These are phyloP conservation scores for Rhamnella rubrinervis DNA, from an alignment of 331 rosid species.

Conservation along the genomic window DNA sequence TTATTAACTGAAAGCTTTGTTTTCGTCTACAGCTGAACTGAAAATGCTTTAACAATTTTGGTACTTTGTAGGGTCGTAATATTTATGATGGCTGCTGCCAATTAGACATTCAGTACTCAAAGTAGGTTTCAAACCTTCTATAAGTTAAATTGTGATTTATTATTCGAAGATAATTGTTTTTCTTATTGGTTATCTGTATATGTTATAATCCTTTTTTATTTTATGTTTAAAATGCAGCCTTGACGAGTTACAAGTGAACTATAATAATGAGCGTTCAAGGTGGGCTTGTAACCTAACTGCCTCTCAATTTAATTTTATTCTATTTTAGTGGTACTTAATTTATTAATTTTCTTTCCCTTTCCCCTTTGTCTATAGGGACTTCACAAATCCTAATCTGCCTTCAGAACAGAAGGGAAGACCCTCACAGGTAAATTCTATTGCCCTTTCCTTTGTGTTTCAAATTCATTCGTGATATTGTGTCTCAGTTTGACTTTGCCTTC, in stretches of 20 bases:
- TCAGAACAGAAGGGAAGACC: constrained; percentile 90
- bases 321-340: constrained; percentile 18
- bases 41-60: constrained; percentile 23
- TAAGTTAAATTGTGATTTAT: constrained; percentile 8
- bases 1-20: constrained; percentile 15
- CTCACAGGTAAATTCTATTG: constrained; percentile 61
- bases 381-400: constrained; percentile 86
- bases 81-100: constrained; percentile 96
- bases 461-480: not conserved
- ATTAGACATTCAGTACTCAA: constrained; percentile 92
- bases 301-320: constrained; percentile 8
- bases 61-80: constrained; percentile 73
- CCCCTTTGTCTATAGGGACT: constrained; percentile 58
- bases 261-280: constrained; percentile 95
- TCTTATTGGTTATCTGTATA: constrained; percentile 4
- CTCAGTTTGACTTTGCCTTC: not conserved
- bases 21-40: constrained; percentile 17
- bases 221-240: constrained; percentile 59
- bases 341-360: constrained; percentile 5
- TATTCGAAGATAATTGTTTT: constrained; percentile 3
- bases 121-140: constrained; percentile 51
- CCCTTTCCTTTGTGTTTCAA: constrained; percentile 20
- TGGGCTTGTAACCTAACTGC: constrained; percentile 28
- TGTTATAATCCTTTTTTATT: constrained; percentile 23
- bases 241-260: constrained; percentile 93